phyloP scores from a whole-genome alignment of 208 protist genomes.

The Giardia muris region DNA sequence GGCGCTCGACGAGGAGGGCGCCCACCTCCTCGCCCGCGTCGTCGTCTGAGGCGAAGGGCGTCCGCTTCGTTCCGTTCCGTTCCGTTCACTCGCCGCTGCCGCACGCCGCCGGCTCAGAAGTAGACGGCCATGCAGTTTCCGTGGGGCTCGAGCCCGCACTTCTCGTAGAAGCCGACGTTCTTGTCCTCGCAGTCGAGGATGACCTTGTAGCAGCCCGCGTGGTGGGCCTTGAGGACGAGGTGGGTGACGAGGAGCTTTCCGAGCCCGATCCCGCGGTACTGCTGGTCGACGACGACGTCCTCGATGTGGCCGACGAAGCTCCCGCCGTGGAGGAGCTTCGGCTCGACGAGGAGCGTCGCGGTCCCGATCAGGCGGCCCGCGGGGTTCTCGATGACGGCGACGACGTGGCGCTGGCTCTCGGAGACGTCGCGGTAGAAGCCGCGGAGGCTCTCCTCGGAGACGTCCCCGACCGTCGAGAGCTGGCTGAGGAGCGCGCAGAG shows the following conservation, averaged over 20 bases:
- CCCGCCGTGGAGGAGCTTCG: conserved; percentile 52
- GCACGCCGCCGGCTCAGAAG: too few relatives aligned
- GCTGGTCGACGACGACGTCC: conserved; percentile 56
- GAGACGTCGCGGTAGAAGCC: not conserved
- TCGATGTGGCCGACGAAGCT: conserved; percentile 55
- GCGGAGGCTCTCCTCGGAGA: not conserved
- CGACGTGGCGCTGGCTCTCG: not conserved
- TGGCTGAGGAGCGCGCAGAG: not conserved
- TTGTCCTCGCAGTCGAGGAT: conserved; percentile 58
- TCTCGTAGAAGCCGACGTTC: conserved; percentile 57
- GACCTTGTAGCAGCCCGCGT: conserved; percentile 48
- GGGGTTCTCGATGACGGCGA: not conserved
- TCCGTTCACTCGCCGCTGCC: too few relatives aligned
- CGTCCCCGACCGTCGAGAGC: conserved; percentile 14
- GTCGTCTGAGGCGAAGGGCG: too few relatives aligned
- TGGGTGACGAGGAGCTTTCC: conserved; percentile 44
- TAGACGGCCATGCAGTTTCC: conserved; percentile 51
- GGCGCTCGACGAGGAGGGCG: not conserved
- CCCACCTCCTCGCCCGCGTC: not conserved
- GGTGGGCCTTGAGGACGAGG: conserved; percentile 38
- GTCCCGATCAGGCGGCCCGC: conserved; percentile 42
- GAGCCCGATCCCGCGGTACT: conserved; percentile 48
- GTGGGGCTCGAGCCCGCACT: conserved; percentile 49
- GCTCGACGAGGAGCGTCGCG: conserved; percentile 52
- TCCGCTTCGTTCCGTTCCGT: too few relatives aligned